Base-by-base conservation (phyloP, 2,329 filamentous ascomycete species). In the Gremmenia infestans region DNA sequence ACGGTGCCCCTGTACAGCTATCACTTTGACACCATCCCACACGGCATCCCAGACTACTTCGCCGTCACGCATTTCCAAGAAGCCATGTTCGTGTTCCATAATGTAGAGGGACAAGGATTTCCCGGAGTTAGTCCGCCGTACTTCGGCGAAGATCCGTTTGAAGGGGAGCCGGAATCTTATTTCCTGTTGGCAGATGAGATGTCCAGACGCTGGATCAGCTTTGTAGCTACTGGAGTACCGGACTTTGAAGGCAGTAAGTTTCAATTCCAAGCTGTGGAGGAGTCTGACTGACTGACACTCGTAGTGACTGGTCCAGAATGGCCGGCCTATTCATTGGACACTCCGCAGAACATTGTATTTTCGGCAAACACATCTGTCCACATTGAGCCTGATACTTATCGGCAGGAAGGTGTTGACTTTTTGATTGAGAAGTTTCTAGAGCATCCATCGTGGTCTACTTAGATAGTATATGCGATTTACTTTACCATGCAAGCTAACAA, bases 301-400 rank as follows among this genome's bases (percentile, higher is more conserved):
- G 17, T 22, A 45, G 42, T 15, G 15, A 45, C 42, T 17, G 42
- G 42, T 1, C 42, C 42, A 17, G 17, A 17, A 45, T 45, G 42
- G 42, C 42, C 42, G 9, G 11, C 9, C 2, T 45, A 45, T 17
- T 8, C 17, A 17, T 58, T 68, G 2, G 60, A 65, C 2, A 61
- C 68, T 28, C 75, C 76, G 2, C 52, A 72, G 12, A 77, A 79
- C 60, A 64, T 80, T 19, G 72, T 80, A 0, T 77, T 80, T 53
- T 73, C 79, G 54, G 73, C 72, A 25, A 80, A 81, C 62, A 67
- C 59, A 7, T 76, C 74, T 15, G 57, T 60, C 9, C 74, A 76
- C 60, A 59, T 72, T 55, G 76, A 76, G 60, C 58, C 67, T 47
- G 78, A 81, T 60, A 71, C 71, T 28, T 78, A 75, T 67, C 71